A percentile compares a stretch with the other conserved stretches of the same genome.
phyloP scores from a whole-genome alignment of 2,329 filamentous ascomycete species.

The Dothistroma pini region DNA sequence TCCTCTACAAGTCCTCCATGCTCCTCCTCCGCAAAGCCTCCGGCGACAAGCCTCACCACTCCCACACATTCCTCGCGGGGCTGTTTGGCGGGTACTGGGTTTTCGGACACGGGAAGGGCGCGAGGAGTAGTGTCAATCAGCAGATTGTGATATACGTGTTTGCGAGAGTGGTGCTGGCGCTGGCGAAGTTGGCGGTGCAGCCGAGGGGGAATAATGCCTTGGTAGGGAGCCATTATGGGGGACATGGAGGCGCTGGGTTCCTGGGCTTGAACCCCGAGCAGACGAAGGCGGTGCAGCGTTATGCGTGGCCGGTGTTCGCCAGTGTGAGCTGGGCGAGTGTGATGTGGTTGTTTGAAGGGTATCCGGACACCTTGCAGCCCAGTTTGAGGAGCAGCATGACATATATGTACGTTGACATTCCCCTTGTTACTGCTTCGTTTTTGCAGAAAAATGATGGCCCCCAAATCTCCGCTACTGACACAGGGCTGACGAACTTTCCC shows the following conservation, averaged over 20 bases:
- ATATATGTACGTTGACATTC: slow-evolving; percentile 71
- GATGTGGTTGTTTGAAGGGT: slow-evolving; percentile 92
- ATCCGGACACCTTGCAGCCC: slow-evolving; percentile 86
- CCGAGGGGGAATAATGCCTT: slow-evolving; percentile 43
- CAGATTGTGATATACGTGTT: slow-evolving; percentile 99
- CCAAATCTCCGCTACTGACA: slow-evolving; percentile 21
- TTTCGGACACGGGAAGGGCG: slow-evolving; percentile 74
- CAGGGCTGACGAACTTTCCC: slow-evolving; percentile 31
- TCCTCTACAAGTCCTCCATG: slow-evolving; percentile 84
- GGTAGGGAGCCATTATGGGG: slow-evolving; percentile 37
- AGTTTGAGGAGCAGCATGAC: slow-evolving; percentile 94
- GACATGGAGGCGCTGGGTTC: slow-evolving; percentile 41
- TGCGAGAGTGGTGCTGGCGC: slow-evolving; percentile 78
- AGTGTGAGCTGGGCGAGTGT: slow-evolving; percentile 86
- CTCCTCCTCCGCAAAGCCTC: slow-evolving; percentile 59
- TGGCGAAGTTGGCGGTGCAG: slow-evolving; percentile 79
- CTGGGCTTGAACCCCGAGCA: slow-evolving; percentile 40
- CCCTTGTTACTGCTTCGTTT: slow-evolving; percentile 8
- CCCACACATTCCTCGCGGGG: slow-evolving; percentile 83
- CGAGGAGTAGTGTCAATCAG: slow-evolving; percentile 71
- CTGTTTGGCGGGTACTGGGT: slow-evolving; percentile 87
- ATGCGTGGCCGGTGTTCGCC: slow-evolving; percentile 92
- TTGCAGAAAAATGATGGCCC: slow-evolving; percentile 4
- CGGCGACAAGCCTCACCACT: slow-evolving; percentile 61
- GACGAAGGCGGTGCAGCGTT: slow-evolving; percentile 45